Evolutionary conservation across 768 basidiomycete genomes (phyloP), one percentile per base, ranked within the genome.

Genomic region (Grammothele lineata): DNA sequence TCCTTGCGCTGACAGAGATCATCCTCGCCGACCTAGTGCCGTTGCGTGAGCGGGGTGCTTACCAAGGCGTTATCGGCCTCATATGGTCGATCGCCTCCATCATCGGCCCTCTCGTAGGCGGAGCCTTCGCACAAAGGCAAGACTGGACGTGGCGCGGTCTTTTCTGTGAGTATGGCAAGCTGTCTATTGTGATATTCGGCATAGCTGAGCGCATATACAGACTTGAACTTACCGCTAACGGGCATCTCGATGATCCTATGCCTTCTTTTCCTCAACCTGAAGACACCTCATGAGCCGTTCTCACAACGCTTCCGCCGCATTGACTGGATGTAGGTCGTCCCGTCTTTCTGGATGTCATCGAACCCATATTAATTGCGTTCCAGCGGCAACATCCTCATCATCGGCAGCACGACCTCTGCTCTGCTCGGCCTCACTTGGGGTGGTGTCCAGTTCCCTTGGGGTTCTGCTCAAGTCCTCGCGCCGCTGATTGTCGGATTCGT

Each of bases 361-460:
- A 9, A 32, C n/a, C 17, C 6, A 35, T 42, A 18, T 9, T 14
- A 22, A 10, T 18, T 25, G 15, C 8, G 5, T 57, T 19, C 53
- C 36, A 63, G 66, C 22, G 60, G 62, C 1, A 60, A 55, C 42
- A 17, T 45, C 8, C 26, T 65, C 18, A 49, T 65, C 26, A 59
- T 61, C 12, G 44, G 48, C 4, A 50, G 56, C 47, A 40, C 60
- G 9, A 44, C 43, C 2, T 40, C 60, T 5, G 32, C 47, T 39
- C 40, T 50, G 23, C 42, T 64, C 24, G 56, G 50, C 12, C 53
- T 65, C 25, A 56, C 63, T 48, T 65, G 61, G 67, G 70, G 62
- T 19, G 71, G 72, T 12, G 58, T 67, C 33, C 48, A 53, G 7
- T 70, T 64, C 51, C 37, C 66, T 0, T 72, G 72, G 71, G 34